Evolutionary conservation across 2,329 filamentous ascomycete genomes (phyloP).

Genomic region (Alternaria sp.): DNA sequence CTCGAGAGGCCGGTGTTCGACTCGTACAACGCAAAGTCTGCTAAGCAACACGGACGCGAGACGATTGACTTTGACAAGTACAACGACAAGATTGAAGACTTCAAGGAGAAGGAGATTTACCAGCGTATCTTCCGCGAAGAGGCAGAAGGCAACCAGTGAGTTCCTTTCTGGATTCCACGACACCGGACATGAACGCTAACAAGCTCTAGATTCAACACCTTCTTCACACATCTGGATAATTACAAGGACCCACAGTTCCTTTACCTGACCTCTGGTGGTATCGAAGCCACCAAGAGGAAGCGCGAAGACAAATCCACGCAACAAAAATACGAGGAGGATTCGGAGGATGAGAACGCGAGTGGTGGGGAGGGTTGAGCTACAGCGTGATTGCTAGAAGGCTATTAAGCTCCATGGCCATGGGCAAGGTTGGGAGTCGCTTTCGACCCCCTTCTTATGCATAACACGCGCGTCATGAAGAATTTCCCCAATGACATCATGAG

Average conservation of each 20-base stretch:
- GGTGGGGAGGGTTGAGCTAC: conserved; percentile 38
- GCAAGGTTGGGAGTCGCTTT: not conserved
- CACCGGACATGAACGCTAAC: conserved; percentile 16
- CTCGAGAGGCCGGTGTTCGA: conserved; percentile 93
- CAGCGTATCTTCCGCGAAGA: conserved; percentile 89
- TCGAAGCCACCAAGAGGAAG: conserved; percentile 50
- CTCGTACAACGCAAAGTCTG: conserved; percentile 79
- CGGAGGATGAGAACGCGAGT: conserved; percentile 45
- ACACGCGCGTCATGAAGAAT: not conserved
- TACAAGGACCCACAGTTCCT: conserved; percentile 58
- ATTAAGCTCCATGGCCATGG: not conserved
- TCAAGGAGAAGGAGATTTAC: conserved; percentile 94
- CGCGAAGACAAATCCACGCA: conserved; percentile 36
- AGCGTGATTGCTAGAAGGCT: not conserved
- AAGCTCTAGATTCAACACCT: conserved; percentile 50
- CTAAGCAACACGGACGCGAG: conserved; percentile 66
- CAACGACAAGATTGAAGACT: conserved; percentile 79
- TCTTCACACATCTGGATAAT: conserved; percentile 60
- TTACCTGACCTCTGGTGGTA: conserved; percentile 57
- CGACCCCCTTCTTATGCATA: not conserved
- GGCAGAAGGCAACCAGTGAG: conserved; percentile 84
- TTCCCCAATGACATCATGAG: not conserved
- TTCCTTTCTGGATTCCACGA: conserved; percentile 23
- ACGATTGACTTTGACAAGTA: conserved; percentile 80
- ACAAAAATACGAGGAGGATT: conserved; percentile 40